phyloP scores from a whole-genome alignment of 176 grass and related monocot species.

The Musa itinerans region DNA sequence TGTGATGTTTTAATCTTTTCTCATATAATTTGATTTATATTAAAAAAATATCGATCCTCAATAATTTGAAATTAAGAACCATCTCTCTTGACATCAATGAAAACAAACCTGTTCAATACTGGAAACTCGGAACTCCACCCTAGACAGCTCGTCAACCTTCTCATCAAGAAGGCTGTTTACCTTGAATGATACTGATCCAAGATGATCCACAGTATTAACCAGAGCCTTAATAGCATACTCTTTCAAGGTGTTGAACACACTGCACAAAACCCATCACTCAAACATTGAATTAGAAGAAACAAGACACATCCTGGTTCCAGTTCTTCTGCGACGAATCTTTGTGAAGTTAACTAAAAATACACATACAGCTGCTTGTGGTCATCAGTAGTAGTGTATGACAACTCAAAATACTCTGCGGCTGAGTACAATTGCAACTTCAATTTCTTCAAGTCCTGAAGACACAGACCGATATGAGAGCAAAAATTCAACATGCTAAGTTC shows the following conservation, averaged over 20 bases:
- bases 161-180: slow-evolving; percentile 6
- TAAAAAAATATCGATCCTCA: too few species aligned
- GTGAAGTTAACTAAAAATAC: background rate
- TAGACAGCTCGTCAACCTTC: background rate
- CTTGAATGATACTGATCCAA: slow-evolving; percentile 16
- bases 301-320: too few species aligned
- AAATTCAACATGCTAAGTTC: background rate
- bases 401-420: slow-evolving; percentile 16
- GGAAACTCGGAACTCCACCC: slow-evolving; percentile 1
- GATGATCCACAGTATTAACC: slow-evolving; percentile 15
- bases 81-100: too few species aligned
- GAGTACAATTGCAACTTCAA: slow-evolving; percentile 13
- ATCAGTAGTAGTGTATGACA: slow-evolving; percentile 11
- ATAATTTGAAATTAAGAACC: too few species aligned
- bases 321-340: too few species aligned
- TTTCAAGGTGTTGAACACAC: slow-evolving; percentile 8
- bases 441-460: slow-evolving; percentile 11
- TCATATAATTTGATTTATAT: too few species aligned
- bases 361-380: slow-evolving; percentile 7
- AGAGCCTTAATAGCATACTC: slow-evolving; percentile 15
- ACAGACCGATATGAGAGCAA: background rate
- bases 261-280: background rate
- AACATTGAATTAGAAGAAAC: too few species aligned
- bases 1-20: too few species aligned
- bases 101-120: slow-evolving; percentile 7